Conservation (phyloP, 163 green algal species). For the Prototheca stagnorum region DNA sequence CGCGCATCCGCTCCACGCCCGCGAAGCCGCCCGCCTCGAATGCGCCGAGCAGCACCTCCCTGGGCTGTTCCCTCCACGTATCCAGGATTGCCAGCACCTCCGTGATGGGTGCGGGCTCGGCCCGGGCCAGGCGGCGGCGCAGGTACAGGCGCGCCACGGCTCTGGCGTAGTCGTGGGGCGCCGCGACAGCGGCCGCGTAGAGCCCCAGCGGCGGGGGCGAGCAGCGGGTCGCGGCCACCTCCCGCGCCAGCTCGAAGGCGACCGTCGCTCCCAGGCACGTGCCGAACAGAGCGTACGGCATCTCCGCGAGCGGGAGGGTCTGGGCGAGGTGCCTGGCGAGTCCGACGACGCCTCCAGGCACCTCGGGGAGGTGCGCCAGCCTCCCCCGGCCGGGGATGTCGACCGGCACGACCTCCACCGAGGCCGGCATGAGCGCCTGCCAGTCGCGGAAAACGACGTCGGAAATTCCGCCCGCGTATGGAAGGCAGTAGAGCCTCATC, state of each 20-base stretch:
- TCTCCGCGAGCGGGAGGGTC: slow-evolving; percentile 20
- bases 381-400: not conserved
- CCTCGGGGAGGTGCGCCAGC: not conserved
- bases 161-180: slow-evolving; percentile 24
- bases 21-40: slow-evolving; percentile 34
- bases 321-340: slow-evolving; percentile 13
- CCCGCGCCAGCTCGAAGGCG: slow-evolving; percentile 22
- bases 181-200: slow-evolving; percentile 25
- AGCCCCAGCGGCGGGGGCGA: slow-evolving; percentile 11
- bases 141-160: slow-evolving; percentile 30
- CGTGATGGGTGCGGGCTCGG: slow-evolving; percentile 8
- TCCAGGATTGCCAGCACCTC: slow-evolving; percentile 17
- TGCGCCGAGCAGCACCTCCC: slow-evolving; percentile 13
- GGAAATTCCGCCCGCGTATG: slow-evolving; percentile 30
- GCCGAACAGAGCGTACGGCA: slow-evolving; percentile 32
- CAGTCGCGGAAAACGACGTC: slow-evolving; percentile 23
- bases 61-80: slow-evolving; percentile 15
- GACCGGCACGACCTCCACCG: not conserved
- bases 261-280: slow-evolving; percentile 31
- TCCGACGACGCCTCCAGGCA: too few relatives aligned
- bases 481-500: slow-evolving; percentile 32
- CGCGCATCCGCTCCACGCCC: slow-evolving; percentile 29
- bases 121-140: slow-evolving; percentile 2
- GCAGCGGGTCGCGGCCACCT: slow-evolving; percentile 1
- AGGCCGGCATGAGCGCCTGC: not conserved